phyloP scores from a whole-genome alignment of 1,284 basidiomycete genomes.

The Erythrobasidium hasegawianum region DNA sequence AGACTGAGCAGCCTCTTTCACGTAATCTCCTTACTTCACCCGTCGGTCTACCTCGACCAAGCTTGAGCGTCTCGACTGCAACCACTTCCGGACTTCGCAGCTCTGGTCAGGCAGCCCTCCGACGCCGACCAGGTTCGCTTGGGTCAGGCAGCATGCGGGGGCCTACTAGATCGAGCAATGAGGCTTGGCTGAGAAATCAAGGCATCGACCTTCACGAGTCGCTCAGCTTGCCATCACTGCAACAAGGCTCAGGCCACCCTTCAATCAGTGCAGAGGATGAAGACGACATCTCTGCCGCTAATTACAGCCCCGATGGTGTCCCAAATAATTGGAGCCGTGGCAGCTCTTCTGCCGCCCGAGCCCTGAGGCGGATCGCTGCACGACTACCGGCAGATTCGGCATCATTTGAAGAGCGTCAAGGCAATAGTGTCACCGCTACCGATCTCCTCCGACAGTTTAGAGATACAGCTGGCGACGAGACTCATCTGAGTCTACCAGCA shows the following conservation, averaged over 20 bases:
- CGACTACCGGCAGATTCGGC: background rate
- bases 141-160: constrained; percentile 23
- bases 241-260: background rate
- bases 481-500: no score
- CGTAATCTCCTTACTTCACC: no score
- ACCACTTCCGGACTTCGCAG: no score
- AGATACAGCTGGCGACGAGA: no score
- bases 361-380: background rate
- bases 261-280: background rate
- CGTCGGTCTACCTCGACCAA: no score
- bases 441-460: no score
- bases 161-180: constrained; percentile 23
- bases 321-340: background rate
- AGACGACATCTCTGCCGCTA: background rate
- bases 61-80: no score
- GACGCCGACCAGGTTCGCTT: constrained; percentile 24
- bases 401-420: no score
- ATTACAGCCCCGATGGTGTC: background rate
- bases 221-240: background rate
- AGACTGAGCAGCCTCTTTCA: no score
- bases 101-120: no score
- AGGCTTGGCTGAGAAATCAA: constrained; percentile 22
- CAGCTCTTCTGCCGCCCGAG: background rate
- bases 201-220: constrained; percentile 31
- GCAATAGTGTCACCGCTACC: no score